Conservation (phyloP, 2,329 filamentous ascomycete species). For the Hypoxylon sp. region DNA sequence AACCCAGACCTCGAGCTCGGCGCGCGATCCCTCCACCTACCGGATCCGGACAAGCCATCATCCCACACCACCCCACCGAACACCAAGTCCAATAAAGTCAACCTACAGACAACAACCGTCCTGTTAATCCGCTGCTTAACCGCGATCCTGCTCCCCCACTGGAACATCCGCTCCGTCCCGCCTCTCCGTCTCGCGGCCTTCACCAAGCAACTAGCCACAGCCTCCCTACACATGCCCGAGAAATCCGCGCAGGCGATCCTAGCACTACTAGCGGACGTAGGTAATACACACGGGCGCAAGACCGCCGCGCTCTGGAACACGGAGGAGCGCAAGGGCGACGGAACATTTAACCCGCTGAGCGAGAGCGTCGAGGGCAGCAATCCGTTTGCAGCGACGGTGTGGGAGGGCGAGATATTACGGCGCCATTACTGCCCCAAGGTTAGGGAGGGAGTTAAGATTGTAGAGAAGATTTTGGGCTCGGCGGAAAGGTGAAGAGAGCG, state of each 20-base stretch:
- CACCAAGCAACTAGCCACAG: conserved; percentile 88
- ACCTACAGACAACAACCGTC: conserved; percentile 94
- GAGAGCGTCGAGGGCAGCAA: conserved; percentile 87
- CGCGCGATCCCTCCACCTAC: conserved; percentile 78
- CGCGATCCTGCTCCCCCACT: conserved; percentile 82
- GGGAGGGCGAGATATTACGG: conserved; percentile 91
- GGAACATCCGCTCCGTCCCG: conserved; percentile 81
- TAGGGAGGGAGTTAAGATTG: conserved; percentile 77
- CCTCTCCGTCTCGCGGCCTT: conserved; percentile 92
- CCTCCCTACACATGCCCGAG: conserved; percentile 88
- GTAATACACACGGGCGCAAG: conserved; percentile 85
- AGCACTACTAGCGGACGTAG: conserved; percentile 82
- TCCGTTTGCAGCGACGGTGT: conserved; percentile 89
- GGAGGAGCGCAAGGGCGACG: conserved; percentile 93
- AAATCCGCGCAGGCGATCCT: conserved; percentile 88
- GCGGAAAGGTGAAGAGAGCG: conserved; percentile 45
- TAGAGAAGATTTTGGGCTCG: conserved; percentile 78
- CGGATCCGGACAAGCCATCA: conserved; percentile 72
- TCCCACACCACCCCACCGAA: conserved; percentile 59
- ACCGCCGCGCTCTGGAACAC: conserved; percentile 92
- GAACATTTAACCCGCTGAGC: conserved; percentile 81
- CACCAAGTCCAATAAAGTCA: conserved; percentile 78
- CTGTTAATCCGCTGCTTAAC: conserved; percentile 90
- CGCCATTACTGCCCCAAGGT: conserved; percentile 91
- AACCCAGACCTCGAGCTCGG: conserved; percentile 90